These are phyloP conservation scores for Fomitopsis betulina DNA, from an alignment of 1,284 basidiomycete genomes.

Conservation along the genomic window DNA sequence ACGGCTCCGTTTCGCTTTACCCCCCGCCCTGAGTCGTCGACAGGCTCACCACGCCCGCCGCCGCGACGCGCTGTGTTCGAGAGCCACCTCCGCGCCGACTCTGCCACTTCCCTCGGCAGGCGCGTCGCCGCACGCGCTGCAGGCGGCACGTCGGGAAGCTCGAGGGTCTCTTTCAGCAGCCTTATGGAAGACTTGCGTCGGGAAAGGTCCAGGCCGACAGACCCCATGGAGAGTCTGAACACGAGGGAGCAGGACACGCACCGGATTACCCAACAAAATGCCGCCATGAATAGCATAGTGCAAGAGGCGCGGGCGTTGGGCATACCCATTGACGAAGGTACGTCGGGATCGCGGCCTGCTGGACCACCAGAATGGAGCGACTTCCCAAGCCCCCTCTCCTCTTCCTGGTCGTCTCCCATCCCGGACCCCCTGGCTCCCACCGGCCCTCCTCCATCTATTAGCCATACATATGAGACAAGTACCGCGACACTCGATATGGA, in stretches of 20 bases:
- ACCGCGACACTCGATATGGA: neutral
- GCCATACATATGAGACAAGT: neutral
- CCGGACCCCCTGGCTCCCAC: neutral
- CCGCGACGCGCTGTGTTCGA: constrained; percentile 3
- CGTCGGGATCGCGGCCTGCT: neutral
- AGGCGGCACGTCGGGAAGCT: neutral
- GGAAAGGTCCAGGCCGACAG: neutral
- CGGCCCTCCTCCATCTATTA: neutral
- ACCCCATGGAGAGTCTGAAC: constrained; percentile 8
- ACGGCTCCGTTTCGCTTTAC: constrained; percentile 1
- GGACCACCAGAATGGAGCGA: neutral
- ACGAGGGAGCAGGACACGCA: constrained; percentile 14
- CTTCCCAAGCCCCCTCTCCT: neutral
- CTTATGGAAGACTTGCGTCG: neutral
- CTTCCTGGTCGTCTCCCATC: neutral
- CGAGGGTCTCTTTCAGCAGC: neutral
- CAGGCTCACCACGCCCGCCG: neutral
- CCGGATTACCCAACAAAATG: constrained; percentile 15
- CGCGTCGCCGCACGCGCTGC: constrained; percentile 22
- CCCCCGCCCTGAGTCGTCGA: constrained; percentile 6
- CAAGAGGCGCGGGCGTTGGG: constrained; percentile 13
- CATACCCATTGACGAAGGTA: constrained; percentile 1
- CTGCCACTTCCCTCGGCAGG: constrained; percentile 23
- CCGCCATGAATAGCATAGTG: constrained; percentile 5
- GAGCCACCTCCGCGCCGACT: constrained; percentile 6